Base-by-base conservation (phyloP, 208 protist species). In the Trypanosoma vivax region DNA sequence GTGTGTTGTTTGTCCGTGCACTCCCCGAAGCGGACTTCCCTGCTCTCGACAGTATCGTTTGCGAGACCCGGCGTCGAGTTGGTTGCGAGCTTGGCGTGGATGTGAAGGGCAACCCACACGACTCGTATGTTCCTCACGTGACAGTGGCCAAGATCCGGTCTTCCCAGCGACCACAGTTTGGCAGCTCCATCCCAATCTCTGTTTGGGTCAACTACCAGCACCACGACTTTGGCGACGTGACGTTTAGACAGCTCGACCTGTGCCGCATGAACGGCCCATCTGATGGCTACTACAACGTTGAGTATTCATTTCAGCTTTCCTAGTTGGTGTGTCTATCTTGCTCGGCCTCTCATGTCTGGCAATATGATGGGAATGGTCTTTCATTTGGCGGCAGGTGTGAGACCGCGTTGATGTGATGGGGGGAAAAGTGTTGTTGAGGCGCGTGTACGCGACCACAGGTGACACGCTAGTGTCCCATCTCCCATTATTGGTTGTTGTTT, bases 121-220 rank as follows among this genome's bases (percentile, higher is more conserved):
- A 94, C 50, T 79, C 72, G n/a, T 94, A 87, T 64, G 83, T 94
- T 59, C 87, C 87, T 19, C 87, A 94, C 65, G 45, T 94, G 1
- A 94, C 87, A 11, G 55, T 94, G 25, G 83, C 80, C 16, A 94
- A 94, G 50, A 85, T 94, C 43, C 71, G 80, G 7, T 65, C 76
- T 1, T 50, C 46, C 41, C 78, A 88, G 43, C 48, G 16, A 31
- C 39, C 48, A 0, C 40, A 72, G 43, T 85, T 88, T 60, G 80
- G 83, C 9, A 53, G 25, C 18, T 65, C 61, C 45, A 53, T 94
- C 18, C 87, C 87, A 13, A 21, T 65, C 25, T 63, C 69, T 14
- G 41, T 88, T 30, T 94, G 81, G 80, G 68, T 54, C 1, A 47
- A 66, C 7, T 77, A 79, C 33, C 87, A 91, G 53, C 83, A 91